Percentiles rank a stretch among this genome's conserved stretches.
These are phyloP conservation scores for Microsporum ferrugineum DNA, from an alignment of 2,329 filamentous ascomycete species.

Conservation along the genomic window DNA sequence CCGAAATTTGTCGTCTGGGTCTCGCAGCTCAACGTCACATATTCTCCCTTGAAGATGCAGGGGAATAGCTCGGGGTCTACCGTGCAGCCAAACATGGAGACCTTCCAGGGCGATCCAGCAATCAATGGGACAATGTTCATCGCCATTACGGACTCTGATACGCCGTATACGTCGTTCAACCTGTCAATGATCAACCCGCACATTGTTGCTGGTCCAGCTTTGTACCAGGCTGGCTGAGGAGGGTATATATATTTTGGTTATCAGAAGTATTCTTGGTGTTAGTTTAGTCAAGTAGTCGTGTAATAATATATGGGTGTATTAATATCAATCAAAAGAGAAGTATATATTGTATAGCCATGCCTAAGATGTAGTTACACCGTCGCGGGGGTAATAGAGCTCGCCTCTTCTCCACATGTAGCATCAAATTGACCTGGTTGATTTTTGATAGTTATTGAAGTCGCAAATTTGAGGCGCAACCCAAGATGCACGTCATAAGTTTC, in stretches of 20 bases:
- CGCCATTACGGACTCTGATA: slow-evolving; percentile 57
- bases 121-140: slow-evolving; percentile 73
- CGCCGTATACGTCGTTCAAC: slow-evolving; percentile 66
- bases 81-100: slow-evolving; percentile 55
- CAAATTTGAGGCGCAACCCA: neutral
- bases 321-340: neutral
- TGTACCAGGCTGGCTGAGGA: slow-evolving; percentile 65
- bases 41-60: slow-evolving; percentile 45
- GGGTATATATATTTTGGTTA: neutral
- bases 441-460: neutral
- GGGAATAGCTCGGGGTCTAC: slow-evolving; percentile 9
- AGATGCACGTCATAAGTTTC: neutral
- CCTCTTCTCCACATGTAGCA: neutral
- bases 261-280: neutral
- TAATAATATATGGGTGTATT: neutral
- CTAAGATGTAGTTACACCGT: neutral
- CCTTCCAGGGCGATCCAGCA: slow-evolving; percentile 55
- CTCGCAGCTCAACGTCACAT: slow-evolving; percentile 64
- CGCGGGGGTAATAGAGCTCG: neutral
- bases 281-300: neutral
- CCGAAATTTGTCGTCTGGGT: slow-evolving; percentile 66
- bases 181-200: slow-evolving; percentile 62
- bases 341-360: neutral
- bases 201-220: slow-evolving; percentile 55
- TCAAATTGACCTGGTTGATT: neutral